These are phyloP conservation scores for Medakamo hakoo DNA, from an alignment of 139 green algal species.

Conservation along the genomic window DNA sequence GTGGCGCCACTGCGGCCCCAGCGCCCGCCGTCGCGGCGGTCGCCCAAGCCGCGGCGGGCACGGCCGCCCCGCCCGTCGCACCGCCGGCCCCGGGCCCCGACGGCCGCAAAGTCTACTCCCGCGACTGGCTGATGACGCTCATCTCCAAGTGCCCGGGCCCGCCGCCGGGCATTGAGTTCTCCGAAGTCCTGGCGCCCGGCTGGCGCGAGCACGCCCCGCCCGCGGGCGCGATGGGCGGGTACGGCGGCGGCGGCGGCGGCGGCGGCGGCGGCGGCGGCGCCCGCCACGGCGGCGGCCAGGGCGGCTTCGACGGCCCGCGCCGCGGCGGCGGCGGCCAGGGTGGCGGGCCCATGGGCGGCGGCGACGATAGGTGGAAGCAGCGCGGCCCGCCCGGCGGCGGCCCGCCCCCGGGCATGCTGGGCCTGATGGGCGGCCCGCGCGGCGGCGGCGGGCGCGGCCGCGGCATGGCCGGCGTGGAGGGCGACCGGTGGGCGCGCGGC, in stretches of 20 bases:
- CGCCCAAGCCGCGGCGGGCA: neutral
- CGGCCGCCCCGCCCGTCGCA: too few species aligned
- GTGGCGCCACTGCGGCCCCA: neutral
- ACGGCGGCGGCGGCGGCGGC: too few species aligned
- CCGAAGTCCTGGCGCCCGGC: neutral
- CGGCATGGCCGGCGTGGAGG: slow-evolving; percentile 14
- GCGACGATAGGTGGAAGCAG: slow-evolving; percentile 8
- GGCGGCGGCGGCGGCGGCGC: too few species aligned
- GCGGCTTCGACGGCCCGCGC: too few species aligned
- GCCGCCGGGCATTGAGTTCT: neutral
- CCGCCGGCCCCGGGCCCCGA: too few species aligned
- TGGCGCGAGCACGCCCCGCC: neutral
- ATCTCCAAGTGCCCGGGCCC: too few species aligned
- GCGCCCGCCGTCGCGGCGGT: neutral
- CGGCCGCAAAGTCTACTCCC: neutral
- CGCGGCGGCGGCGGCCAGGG: too few species aligned
- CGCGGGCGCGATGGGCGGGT: too few species aligned
- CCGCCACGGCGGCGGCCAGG: neutral
- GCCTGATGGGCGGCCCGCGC: slow-evolving; percentile 2
- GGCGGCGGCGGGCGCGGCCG: neutral
- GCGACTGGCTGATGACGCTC: neutral
- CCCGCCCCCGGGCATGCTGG: slow-evolving; percentile 5
- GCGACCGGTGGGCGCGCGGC: slow-evolving; percentile 33
- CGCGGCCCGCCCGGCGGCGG: slow-evolving; percentile 3
- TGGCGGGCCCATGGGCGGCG: neutral